phyloP scores from a whole-genome alignment of 2,329 filamentous ascomycete species.

The Diaporthe helianthi region DNA sequence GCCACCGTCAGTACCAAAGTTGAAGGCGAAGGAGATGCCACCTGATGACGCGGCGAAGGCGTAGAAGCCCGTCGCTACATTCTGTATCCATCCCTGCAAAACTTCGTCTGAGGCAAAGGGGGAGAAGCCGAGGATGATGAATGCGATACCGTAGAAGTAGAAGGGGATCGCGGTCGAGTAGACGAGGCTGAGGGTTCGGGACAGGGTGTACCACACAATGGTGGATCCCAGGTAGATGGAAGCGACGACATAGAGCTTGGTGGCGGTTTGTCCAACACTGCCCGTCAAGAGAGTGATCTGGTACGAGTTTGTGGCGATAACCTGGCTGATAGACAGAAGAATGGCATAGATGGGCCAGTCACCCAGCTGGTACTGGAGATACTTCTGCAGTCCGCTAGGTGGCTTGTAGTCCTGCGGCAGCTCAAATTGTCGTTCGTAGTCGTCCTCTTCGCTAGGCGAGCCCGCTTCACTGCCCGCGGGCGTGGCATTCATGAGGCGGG shows the following conservation, averaged over 20 bases:
- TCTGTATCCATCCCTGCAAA: slow-evolving; percentile 58
- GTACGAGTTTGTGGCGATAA: slow-evolving; percentile 68
- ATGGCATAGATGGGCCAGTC: slow-evolving; percentile 68
- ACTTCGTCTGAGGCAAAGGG: slow-evolving; percentile 54
- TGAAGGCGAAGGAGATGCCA: slow-evolving; percentile 69
- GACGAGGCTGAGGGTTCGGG: slow-evolving; percentile 61
- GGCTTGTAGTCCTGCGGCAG: slow-evolving; percentile 55
- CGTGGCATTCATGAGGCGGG: slow-evolving; percentile 22
- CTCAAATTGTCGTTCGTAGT: slow-evolving; percentile 33
- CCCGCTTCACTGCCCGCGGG: slow-evolving; percentile 31
- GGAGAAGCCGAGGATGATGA: slow-evolving; percentile 64
- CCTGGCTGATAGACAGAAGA: slow-evolving; percentile 65
- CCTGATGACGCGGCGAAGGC: slow-evolving; percentile 67
- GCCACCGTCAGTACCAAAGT: slow-evolving; percentile 69
- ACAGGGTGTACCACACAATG: slow-evolving; percentile 66
- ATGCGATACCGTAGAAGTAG: slow-evolving; percentile 65
- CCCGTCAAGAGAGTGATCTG: slow-evolving; percentile 70
- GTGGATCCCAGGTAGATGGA: slow-evolving; percentile 63
- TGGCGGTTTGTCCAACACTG: slow-evolving; percentile 62
- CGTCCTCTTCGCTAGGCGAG: slow-evolving; percentile 34
- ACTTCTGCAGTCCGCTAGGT: slow-evolving; percentile 60
- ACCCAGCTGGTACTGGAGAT: slow-evolving; percentile 50
- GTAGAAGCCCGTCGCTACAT: slow-evolving; percentile 66
- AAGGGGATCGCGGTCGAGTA: slow-evolving; percentile 64
- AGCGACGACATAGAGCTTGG: slow-evolving; percentile 64